Base-by-base conservation (phyloP, 2,329 filamentous ascomycete genomes). In the Dactylella cylindrospora region DNA sequence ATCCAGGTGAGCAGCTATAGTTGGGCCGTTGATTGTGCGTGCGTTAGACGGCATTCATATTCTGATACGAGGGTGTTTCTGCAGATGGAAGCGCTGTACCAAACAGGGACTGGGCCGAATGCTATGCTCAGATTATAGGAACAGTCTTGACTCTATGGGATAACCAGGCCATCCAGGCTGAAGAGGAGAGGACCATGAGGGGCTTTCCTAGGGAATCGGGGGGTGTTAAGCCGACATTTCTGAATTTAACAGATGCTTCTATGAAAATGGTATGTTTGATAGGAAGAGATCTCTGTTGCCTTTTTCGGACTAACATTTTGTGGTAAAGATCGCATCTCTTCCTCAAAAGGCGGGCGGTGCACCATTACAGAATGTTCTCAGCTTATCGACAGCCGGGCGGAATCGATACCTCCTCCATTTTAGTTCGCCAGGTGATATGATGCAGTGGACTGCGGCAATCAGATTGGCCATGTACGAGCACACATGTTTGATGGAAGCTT, bases 341-440 rank as follows among this genome's bases (percentile, higher is more conserved):
- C 90, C 90, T 2, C 94, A 93, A 47, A 84, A 86, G 46, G 74
- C 77, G 31, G 82, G 83, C 49, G 86, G 90, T 69, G 84, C 90
- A 68, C 86, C 88, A 12, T 77, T 98, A 49, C 88, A 95, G 71
- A 96, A 98, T 69, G 91, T 98, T 32, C 81, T 98, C 41, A 96
- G 90, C 73, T 83, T 98, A 59, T 97, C 90, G 4, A 98, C 93
- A 7, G 93, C 93, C 15, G 93, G 90, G 40, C 88, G 90, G 70
- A 98, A 98, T 72, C 85, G 93, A 67, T 97, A 96, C 71, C 78
- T 98, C 1, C 79, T 98, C 29, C 93, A 97, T 73, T 98, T 98
- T 76, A 95, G 94, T 73, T 95, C 91, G 0, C 83, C 91, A 67
- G 87, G 95, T 70, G 95, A 91, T 0, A 77, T 98, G 50, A 85